Conservation (phyloP, 1,139 yeast genomes). For the Wickerhamomyces sp. region DNA sequence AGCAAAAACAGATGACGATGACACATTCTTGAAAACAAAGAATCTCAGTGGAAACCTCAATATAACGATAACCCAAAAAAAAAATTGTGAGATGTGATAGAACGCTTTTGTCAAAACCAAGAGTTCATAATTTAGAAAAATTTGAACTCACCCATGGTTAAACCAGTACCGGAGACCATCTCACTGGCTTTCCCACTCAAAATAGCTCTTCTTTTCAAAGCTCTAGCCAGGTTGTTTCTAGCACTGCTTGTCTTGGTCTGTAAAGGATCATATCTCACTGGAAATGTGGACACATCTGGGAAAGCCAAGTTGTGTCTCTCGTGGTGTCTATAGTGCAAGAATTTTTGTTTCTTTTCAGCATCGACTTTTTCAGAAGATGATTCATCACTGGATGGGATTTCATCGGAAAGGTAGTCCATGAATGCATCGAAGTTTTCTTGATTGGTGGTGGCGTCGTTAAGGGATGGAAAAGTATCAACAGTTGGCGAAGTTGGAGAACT, state of each 20-base stretch:
- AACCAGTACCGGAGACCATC: slow-evolving; percentile 49
- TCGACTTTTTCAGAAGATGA: slow-evolving; percentile 19
- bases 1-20: too few relatives aligned
- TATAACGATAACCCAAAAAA: too few relatives aligned
- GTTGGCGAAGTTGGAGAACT: not conserved
- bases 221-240: slow-evolving; percentile 13
- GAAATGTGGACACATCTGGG: slow-evolving; percentile 25
- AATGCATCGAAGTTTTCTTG: slow-evolving; percentile 11
- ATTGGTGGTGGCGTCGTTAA: not conserved
- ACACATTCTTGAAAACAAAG: too few relatives aligned
- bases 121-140: slow-evolving; percentile 25
- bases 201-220: slow-evolving; percentile 41
- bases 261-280: slow-evolving; percentile 24
- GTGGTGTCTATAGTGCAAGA: slow-evolving; percentile 40
- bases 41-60: too few relatives aligned
- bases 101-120: too few relatives aligned
- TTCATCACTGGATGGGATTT: slow-evolving; percentile 18
- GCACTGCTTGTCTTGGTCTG: slow-evolving; percentile 26
- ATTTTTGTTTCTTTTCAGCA: slow-evolving; percentile 30
- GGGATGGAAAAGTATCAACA: slow-evolving; percentile 1
- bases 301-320: slow-evolving; percentile 41
- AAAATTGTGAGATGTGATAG: too few relatives aligned
- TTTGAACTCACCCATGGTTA: slow-evolving; percentile 44
- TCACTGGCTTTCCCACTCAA: slow-evolving; percentile 46
- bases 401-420: slow-evolving; percentile 14